A percentile compares a stretch with the other conserved stretches of the same genome.
Conservation (phyloP, 2,329 filamentous ascomycete species). For the Rhynchosporium graminicola region DNA sequence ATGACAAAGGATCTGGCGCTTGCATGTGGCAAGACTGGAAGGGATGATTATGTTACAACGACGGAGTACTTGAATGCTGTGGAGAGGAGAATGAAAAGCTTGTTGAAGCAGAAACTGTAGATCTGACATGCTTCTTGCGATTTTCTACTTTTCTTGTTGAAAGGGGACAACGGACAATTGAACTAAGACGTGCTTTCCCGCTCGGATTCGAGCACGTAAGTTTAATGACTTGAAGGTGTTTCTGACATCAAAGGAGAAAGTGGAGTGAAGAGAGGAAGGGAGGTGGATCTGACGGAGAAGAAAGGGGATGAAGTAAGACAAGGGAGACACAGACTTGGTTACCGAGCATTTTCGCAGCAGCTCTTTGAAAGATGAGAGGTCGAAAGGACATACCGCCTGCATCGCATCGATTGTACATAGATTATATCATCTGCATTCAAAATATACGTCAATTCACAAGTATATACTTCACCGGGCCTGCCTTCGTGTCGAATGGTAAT, state of each 20-base stretch:
- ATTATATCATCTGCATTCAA: not conserved
- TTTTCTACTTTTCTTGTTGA: not conserved
- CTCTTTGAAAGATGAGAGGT: not conserved
- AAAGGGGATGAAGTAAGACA: not conserved
- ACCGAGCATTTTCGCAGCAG: constrained; percentile 1
- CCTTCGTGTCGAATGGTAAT: not conserved
- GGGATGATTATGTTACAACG: constrained; percentile 87
- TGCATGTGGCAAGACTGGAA: constrained; percentile 83
- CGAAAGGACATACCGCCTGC: constrained; percentile 1
- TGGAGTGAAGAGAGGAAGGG: not conserved
- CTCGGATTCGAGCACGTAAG: not conserved
- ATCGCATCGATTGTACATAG: constrained; percentile 8
- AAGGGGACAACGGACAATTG: not conserved
- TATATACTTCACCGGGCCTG: not conserved
- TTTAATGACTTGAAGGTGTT: too few species aligned
- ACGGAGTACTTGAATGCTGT: constrained; percentile 90
- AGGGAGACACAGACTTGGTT: not conserved
- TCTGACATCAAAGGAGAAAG: not conserved
- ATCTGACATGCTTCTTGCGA: not conserved
- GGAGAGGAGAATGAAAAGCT: constrained; percentile 81
- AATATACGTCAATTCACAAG: not conserved
- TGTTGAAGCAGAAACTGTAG: constrained; percentile 75
- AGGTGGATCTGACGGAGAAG: not conserved
- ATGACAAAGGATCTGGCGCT: constrained; percentile 99
- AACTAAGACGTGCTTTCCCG: not conserved